Conservation (phyloP, 2,329 filamentous ascomycete genomes). For the Beauveria brongniartii region DNA sequence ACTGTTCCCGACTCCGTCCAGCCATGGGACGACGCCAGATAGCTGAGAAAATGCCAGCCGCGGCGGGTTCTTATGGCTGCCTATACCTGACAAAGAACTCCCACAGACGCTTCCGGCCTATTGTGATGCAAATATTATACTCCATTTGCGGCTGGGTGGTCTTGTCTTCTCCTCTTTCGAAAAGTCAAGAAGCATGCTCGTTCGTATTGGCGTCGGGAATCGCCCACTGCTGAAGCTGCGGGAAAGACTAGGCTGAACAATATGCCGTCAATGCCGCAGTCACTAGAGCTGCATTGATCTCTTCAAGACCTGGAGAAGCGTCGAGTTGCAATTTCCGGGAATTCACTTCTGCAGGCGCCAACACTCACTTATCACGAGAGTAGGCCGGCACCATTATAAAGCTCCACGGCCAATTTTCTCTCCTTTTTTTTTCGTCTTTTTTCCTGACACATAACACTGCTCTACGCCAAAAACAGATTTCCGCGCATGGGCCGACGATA, state of each 20-base stretch:
- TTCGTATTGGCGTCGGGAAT: no score
- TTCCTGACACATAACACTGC: not conserved
- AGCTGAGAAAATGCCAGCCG: no score
- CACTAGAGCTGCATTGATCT: not conserved
- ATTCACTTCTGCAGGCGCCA: not conserved
- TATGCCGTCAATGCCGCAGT: not conserved
- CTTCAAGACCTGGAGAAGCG: slow-evolving; percentile 1
- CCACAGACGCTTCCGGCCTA: no score
- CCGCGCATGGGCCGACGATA: not conserved
- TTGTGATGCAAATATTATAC: no score
- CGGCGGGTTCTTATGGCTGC: no score
- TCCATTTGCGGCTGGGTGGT: no score
- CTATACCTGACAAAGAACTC: no score
- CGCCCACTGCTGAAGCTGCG: not conserved
- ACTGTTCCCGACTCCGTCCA: no score
- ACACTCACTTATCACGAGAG: not conserved
- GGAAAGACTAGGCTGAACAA: no score
- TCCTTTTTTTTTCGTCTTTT: not conserved
- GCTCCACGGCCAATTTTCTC: not conserved
- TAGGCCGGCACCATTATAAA: not conserved
- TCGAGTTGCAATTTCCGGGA: slow-evolving; percentile 5
- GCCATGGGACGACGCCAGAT: no score
- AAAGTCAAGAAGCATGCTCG: no score
- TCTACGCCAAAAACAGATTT: not conserved
- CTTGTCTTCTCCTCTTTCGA: no score